These are phyloP conservation scores for Taphrina deformans DNA, from an alignment of 1,139 yeast species.

Conservation along the genomic window DNA sequence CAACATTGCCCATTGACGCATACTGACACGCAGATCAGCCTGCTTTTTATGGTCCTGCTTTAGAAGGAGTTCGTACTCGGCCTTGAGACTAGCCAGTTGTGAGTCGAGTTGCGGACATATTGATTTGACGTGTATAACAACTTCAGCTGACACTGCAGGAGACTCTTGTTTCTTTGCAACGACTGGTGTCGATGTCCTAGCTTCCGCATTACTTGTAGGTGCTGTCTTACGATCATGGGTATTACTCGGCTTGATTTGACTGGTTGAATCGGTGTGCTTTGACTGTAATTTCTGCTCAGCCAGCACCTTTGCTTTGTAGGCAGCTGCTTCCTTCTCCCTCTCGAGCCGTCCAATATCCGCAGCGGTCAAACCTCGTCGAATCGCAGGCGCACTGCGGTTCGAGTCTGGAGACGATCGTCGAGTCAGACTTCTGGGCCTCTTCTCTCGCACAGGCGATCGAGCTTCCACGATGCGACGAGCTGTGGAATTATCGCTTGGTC, in stretches of 20 bases:
- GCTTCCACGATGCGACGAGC: not conserved
- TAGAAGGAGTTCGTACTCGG: slow-evolving; percentile 1
- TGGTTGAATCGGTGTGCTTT: not conserved
- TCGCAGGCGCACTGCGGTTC: not conserved
- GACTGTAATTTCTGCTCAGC: slow-evolving; percentile 2
- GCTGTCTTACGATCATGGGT: not conserved
- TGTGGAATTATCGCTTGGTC: not conserved
- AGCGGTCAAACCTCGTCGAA: slow-evolving; percentile 13
- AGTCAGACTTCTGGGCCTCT: not conserved
- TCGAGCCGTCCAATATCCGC: slow-evolving; percentile 25
- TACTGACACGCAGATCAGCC: slow-evolving; percentile 4
- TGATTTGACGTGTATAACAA: not conserved
- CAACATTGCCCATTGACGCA: slow-evolving; percentile 1
- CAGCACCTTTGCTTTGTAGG: slow-evolving; percentile 18
- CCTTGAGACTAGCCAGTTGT: slow-evolving; percentile 2
- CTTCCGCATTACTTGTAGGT: not conserved
- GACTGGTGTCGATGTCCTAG: not conserved
- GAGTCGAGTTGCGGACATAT: slow-evolving; percentile 9
- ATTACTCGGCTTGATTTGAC: not conserved
- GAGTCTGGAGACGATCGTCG: not conserved
- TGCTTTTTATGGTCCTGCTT: not conserved
- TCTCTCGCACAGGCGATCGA: not conserved
- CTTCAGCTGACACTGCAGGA: not conserved
- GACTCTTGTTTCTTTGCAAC: not conserved
- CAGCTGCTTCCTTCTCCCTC: slow-evolving; percentile 27